These are phyloP conservation scores for Harrya chromipes DNA, from an alignment of 768 basidiomycete genomes.

Conservation along the genomic window DNA sequence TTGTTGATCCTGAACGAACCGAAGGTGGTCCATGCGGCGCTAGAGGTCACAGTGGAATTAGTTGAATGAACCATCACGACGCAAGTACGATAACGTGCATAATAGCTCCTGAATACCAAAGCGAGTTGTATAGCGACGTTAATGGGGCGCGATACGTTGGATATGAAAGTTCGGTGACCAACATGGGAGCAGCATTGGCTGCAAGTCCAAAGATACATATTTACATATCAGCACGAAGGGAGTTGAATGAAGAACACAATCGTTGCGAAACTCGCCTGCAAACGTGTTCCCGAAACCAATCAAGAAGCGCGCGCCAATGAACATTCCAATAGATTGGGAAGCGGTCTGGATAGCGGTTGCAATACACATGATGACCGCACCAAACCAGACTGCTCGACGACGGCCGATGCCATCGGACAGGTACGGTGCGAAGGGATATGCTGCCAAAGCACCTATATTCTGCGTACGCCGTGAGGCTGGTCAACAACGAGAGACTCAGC, in stretches of 20 bases:
- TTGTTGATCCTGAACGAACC: slow-evolving; percentile 69
- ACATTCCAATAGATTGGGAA: slow-evolving; percentile 70
- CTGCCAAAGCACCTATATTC: slow-evolving; percentile 72
- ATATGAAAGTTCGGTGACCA: slow-evolving; percentile 82
- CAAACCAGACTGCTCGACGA: slow-evolving; percentile 59
- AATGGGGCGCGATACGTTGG: slow-evolving; percentile 76
- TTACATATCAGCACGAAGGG: neutral
- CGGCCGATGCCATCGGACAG: slow-evolving; percentile 71
- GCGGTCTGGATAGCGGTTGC: slow-evolving; percentile 70
- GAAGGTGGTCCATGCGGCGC: slow-evolving; percentile 45
- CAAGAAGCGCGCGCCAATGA: slow-evolving; percentile 76
- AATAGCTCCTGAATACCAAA: slow-evolving; percentile 87
- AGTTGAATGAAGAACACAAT: neutral
- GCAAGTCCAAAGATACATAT: neutral
- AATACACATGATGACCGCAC: slow-evolving; percentile 63
- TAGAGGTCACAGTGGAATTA: too few relatives aligned
- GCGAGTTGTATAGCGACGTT: slow-evolving; percentile 76
- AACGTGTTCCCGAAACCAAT: slow-evolving; percentile 77
- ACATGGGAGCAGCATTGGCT: slow-evolving; percentile 74
- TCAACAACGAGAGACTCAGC: too few relatives aligned
- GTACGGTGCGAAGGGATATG: slow-evolving; percentile 69
- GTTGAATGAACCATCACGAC: too few relatives aligned
- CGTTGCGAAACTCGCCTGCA: slow-evolving; percentile 40
- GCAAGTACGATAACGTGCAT: slow-evolving; percentile 39
- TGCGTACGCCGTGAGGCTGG: slow-evolving; percentile 27